Conservation (phyloP, 2,329 filamentous ascomycete species). For the Alternaria rosae region DNA sequence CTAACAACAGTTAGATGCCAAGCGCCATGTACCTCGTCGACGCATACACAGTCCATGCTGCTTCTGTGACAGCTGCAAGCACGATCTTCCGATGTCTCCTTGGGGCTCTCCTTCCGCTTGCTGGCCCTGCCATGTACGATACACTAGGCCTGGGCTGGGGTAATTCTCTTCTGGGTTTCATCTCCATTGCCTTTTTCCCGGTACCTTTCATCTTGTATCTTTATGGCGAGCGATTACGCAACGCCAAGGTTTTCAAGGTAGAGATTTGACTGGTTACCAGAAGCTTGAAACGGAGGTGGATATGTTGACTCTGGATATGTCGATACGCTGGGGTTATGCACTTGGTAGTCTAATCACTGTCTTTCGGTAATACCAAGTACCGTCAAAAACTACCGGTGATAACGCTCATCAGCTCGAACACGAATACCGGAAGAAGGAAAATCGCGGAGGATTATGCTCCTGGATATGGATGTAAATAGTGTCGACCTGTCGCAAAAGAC, state of each 20-base stretch:
- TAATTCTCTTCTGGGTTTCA: conserved; percentile 62
- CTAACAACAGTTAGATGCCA: too few species aligned
- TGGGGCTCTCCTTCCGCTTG: conserved; percentile 65
- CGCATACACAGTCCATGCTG: conserved; percentile 59
- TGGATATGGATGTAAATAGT: too few species aligned
- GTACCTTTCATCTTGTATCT: not conserved
- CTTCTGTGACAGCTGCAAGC: conserved; percentile 67
- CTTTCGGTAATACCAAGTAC: not conserved
- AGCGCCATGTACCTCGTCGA: conserved; percentile 65
- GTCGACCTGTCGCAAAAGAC: not conserved
- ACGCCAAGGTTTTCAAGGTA: not conserved
- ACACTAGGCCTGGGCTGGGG: conserved; percentile 66
- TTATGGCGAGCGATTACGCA: not conserved
- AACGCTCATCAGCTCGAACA: not conserved
- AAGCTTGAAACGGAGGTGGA: not conserved
- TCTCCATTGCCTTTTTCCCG: conserved; percentile 51
- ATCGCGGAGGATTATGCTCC: too few species aligned
- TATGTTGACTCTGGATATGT: rapidly evolving
- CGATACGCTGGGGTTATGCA: not conserved
- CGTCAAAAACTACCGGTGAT: not conserved
- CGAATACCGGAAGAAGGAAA: not conserved
- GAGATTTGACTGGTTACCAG: not conserved
- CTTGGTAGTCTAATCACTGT: rapidly evolving
- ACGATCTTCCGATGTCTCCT: conserved; percentile 63
- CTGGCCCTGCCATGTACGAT: conserved; percentile 65